Evolutionary conservation across 441 rosid genomes (phyloP), one percentile per base, ranked within the genome.

Genomic region (Arabidopsis lyrata): DNA sequence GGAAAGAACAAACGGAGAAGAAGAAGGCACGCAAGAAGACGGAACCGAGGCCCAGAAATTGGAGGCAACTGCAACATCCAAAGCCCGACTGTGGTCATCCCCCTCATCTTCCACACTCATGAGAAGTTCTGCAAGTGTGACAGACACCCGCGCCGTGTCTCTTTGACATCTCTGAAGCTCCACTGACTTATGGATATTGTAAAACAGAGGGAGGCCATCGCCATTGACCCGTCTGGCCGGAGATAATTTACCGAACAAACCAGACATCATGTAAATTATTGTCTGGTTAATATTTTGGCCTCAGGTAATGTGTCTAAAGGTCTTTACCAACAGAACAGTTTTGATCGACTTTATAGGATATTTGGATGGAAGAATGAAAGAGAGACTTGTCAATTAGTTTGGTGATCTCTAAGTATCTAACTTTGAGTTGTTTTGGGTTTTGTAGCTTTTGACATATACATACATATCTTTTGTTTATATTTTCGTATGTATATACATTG

Each of bases 71-170:
- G 75, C 70, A 18, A 36, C 29, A 47, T 77, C 73, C 15, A 59
- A 11, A 49, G n/a, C 76, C 31, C 59, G 77, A 31, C 55, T 71
- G 1, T 29, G 77, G n/a, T 78, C 85, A n/a, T 32, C 53, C 3
- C 70, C 83, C 12, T 85, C 82, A 36, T 85, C 88, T 42, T 90
- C 92, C 2, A 86, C 91, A 14, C 66, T 76, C 85, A 10, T 85
- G 22, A 90, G 78, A 42, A 90, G 90, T 63, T 93, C 92, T 1
- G 90, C 89, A 5, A 90, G 87, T 10, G 94, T 80, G 54, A 76
- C 74, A 29, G 97, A 90, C 55, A 84, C 83, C 6, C 67, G 5
- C 14, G 86, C 59, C 31, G 69, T 83, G 49, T 79, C 44, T 63
- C 48, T 75, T 8, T 83, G 77, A 71, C 55, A 69, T 9, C 76